Percentiles rank a stretch among this genome's conserved stretches.
phyloP scores from a whole-genome alignment of 2,329 filamentous ascomycete genomes.

The Dactylellina sp. region DNA sequence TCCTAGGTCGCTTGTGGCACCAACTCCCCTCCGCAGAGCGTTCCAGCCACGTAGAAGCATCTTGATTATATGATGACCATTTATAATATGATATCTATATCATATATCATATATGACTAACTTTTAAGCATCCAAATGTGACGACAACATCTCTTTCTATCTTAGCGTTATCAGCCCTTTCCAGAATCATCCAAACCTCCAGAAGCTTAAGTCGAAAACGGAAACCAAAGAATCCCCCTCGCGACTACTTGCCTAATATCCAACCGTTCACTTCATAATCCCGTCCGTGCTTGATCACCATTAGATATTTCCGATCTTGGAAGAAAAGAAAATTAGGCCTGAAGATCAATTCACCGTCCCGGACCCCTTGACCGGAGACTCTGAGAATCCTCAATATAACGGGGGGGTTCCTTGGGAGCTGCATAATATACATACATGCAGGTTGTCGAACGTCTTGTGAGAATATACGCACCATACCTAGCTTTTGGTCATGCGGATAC shows the following conservation, averaged over 20 bases:
- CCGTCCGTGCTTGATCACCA: slow-evolving; percentile 13
- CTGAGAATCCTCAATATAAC: too few species aligned
- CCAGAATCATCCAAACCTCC: neutral
- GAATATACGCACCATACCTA: too few species aligned
- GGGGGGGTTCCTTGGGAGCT: too few species aligned
- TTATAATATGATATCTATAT: neutral
- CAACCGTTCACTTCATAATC: neutral
- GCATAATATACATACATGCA: too few species aligned
- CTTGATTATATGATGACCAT: neutral
- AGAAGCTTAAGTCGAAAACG: slow-evolving; percentile 33
- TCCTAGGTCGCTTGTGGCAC: neutral
- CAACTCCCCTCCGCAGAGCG: neutral
- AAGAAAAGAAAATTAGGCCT: neutral
- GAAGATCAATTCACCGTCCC: neutral
- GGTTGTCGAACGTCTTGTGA: too few species aligned
- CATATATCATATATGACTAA: neutral
- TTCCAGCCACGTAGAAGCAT: neutral
- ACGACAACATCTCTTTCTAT: neutral
- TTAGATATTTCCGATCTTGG: neutral
- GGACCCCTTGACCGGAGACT: too few species aligned
- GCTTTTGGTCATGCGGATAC: too few species aligned
- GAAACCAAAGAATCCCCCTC: neutral
- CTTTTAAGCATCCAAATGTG: neutral
- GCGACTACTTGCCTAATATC: slow-evolving; percentile 6
- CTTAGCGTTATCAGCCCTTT: slow-evolving; percentile 5